Base-by-base conservation (phyloP, 1,284 basidiomycete genomes). In the Irpex sp. region DNA sequence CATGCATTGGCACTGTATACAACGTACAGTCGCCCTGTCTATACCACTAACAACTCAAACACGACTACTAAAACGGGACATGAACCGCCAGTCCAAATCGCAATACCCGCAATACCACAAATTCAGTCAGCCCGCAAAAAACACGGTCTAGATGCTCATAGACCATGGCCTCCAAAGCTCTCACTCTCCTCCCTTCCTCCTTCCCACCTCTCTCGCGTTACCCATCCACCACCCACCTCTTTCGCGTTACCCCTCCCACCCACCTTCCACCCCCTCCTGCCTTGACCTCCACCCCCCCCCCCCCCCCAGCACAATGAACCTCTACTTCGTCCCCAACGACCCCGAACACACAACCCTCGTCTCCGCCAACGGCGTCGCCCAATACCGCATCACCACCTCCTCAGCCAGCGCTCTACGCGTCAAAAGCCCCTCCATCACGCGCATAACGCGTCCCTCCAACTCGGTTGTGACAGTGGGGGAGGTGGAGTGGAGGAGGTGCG, bases 301-400 rank as follows among this genome's bases (percentile, higher is more conserved):
- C 2, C 38, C 38, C 38, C n/a, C n/a, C n/a, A n/a, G 21, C 21
- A 26, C 21, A 26, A 84, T 85, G 82, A 79, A 82, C 61, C 74
- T 85, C 31, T 83, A 81, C 69, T 77, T 85, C 61, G 70, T 80
- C 11, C 81, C 79, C 17, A 81, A 84, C 69, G 78, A 84, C 66
- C 81, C 81, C 5, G 76, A 80, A 67, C 76, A 78, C 61, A 81
- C 81, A 9, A 76, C 78, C 15, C 74, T 85, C 54, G 76, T 84
- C 31, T 83, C 83, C 15, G 70, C 77, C 21, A 81, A 81, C 65
- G 82, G 82, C 37, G 75, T 79, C 38, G 75, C 78, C 26, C 81
- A 82, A 63, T 85, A 83, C 68, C 75, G 76, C 64, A 74, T 84
- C 63, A 72, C 70, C 19, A 84, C 83, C 17, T 67, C 71, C 54